Base-by-base conservation (phyloP, 2,329 filamentous ascomycete genomes). In the Pseudogymnoascus sp. region DNA sequence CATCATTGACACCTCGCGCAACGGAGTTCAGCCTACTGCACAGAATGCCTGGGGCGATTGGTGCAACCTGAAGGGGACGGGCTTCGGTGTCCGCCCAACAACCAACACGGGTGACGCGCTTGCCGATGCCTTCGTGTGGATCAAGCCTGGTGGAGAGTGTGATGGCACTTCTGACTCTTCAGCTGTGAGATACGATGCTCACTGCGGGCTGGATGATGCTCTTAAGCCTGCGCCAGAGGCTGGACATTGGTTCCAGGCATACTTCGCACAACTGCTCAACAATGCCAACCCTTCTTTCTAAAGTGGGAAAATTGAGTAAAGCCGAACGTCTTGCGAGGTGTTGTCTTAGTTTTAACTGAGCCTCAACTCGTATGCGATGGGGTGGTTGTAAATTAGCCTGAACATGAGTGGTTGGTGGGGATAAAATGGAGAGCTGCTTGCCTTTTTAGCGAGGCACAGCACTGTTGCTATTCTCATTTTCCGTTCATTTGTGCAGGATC, bases 201-300 rank as follows among this genome's bases (percentile, higher is more conserved):
- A 81, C 70, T 84, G 82, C 61, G 80, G 82, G 46, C 72, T 74
- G 25, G 65, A 69, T n/a, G 77, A 80, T 72, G 75, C 86, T 1
- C 75, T 88, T 42, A 73, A 83, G 73, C 87, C 87, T 1, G 86
- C 88, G 1, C 88, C 88, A 31, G 85, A 90, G 74, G 87, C 88
- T 8, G 88, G 88, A 31, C 76, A 79, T 7, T 91, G 87, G 87
- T 88, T 59, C 74, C 76, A 83, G 73, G 79, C 76, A 18, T 85
- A 85, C 75, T 84, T 85, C 67, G 81, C 79, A 72, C 80, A 83
- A 73, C 75, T 85, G 1, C 77, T 84, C 63, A 77, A 75, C 62
- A 84, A 84, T 66, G 81, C 82, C 62, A 81, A 83, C 70, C 82
- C 82, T n/a, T 70, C 80, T 11, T 83, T 83, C 67, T 76, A 72